These are phyloP conservation scores for Solanum appendiculatum DNA, from an alignment of 257 asterid species.

Conservation along the genomic window DNA sequence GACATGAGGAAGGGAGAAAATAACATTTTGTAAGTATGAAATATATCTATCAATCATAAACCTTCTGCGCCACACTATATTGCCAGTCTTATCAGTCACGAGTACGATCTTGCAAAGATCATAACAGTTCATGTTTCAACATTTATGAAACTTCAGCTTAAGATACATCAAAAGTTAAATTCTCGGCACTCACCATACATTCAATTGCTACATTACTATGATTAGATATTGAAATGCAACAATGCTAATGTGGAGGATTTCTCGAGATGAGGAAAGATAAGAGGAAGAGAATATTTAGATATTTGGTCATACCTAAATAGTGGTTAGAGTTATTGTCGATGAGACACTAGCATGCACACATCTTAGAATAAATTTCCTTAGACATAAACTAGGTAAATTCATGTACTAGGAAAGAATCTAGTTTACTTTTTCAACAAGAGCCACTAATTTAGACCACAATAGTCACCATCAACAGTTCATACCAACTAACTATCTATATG, in stretches of 20 bases:
- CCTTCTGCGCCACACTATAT: background rate
- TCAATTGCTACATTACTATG: background rate
- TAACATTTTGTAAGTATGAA: background rate
- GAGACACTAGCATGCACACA: background rate
- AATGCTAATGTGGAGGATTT: background rate
- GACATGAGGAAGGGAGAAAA: background rate
- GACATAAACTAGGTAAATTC: background rate
- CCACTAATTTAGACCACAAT: background rate
- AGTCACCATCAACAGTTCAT: background rate
- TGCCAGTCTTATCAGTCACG: background rate
- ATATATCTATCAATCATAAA: too few species aligned
- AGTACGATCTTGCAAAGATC: background rate
- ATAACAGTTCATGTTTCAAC: background rate
- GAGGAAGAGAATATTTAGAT: background rate
- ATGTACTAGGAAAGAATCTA: background rate
- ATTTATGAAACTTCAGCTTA: background rate
- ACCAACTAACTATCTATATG: background rate
- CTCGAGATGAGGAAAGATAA: background rate
- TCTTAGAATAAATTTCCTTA: background rate
- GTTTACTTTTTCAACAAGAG: background rate
- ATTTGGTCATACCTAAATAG: too few species aligned
- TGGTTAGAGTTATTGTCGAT: background rate
- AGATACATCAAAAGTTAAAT: background rate
- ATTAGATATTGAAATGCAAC: constrained; percentile 36
- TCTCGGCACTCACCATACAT: background rate